Base-by-base conservation (phyloP, 331 rosid species). In the Quercus tomentella region DNA sequence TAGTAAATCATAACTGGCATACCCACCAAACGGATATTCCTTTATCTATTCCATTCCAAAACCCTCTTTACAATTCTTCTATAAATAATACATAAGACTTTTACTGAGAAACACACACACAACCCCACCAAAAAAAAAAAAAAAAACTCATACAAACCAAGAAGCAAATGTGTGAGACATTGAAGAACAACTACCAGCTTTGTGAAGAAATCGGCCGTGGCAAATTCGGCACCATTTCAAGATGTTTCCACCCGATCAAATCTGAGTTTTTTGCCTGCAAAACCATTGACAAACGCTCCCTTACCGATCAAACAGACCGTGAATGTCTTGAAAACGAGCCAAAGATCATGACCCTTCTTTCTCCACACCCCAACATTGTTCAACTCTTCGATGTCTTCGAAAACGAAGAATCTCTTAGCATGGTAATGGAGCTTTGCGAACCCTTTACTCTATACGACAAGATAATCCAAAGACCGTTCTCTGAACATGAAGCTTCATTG, bases 151-250 rank as follows among this genome's bases (percentile, higher is more conserved):
- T 7, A 58, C 8, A 52, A 17, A 41, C 26, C n/a, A 6, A 51
- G 7, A 17, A 10, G 17, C 45, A 5, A 77, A 92, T 95, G 98
- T 80, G 86, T 33, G 88, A 88, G 35, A 55, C 85, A 37, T 75
- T 85, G 67, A 84, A 76, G 52, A 78, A 72, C n/a, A 76, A 87
- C 18, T 94, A 92, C 90, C 83, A 88, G 79, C 51, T 86, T 35
- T 52, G 82, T 15, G 90, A 94, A 28, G 97, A 92, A 74, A 84
- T 94, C 49, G 98, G 98, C 7, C 89, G 96, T 2, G 98, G 97
- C 5, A 77, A 86, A 4, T 92, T 94, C 84, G 97, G 93, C 74
- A 90, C 83, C 33, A 88, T 94, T 16, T 79, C 77, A 62, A 92
- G 96, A 7, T 92, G 94, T 61, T 85, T 81, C 66, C 71, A 91